Evolutionary conservation across 352 stramenopile genomes (phyloP).

Genomic region (Pythium volutum): DNA sequence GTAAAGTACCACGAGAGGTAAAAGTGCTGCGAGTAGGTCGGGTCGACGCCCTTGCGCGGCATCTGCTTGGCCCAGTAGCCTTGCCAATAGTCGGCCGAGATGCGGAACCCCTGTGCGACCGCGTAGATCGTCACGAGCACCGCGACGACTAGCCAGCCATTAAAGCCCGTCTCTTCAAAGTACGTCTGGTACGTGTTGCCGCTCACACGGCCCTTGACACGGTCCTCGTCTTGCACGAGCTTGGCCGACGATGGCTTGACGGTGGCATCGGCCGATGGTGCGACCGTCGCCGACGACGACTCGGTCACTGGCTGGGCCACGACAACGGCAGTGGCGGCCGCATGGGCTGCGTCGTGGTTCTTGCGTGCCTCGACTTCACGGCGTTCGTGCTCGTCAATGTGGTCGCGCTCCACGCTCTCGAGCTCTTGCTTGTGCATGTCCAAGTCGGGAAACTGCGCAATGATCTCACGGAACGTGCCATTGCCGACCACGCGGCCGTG

Average conservation of each 20-base stretch:
- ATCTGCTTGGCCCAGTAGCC: slow-evolving; percentile 31
- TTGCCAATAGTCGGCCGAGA: slow-evolving; percentile 25
- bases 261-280: too few species aligned
- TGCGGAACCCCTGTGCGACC: slow-evolving; percentile 18
- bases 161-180: slow-evolving; percentile 31
- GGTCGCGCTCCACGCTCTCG: background rate
- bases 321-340: background rate
- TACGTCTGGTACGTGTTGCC: slow-evolving; percentile 32
- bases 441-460: slow-evolving; percentile 24
- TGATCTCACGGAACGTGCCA: slow-evolving; percentile 22
- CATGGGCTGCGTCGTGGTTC: slow-evolving; percentile 15
- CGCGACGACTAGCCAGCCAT: slow-evolving; percentile 21
- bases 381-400: slow-evolving; percentile 19
- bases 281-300: background rate
- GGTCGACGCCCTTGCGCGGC: slow-evolving; percentile 16
- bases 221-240: slow-evolving; percentile 31
- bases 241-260: slow-evolving; percentile 5
- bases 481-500: slow-evolving; percentile 27
- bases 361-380: slow-evolving; percentile 16
- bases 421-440: slow-evolving; percentile 13
- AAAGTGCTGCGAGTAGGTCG: slow-evolving; percentile 22
- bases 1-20: slow-evolving; percentile 40
- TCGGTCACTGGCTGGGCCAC: background rate
- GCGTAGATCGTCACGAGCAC: slow-evolving; percentile 21
- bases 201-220: slow-evolving; percentile 28